These are phyloP conservation scores for Globisporangium cylindrosporum DNA, from an alignment of 352 stramenopile genomes.

Conservation along the genomic window DNA sequence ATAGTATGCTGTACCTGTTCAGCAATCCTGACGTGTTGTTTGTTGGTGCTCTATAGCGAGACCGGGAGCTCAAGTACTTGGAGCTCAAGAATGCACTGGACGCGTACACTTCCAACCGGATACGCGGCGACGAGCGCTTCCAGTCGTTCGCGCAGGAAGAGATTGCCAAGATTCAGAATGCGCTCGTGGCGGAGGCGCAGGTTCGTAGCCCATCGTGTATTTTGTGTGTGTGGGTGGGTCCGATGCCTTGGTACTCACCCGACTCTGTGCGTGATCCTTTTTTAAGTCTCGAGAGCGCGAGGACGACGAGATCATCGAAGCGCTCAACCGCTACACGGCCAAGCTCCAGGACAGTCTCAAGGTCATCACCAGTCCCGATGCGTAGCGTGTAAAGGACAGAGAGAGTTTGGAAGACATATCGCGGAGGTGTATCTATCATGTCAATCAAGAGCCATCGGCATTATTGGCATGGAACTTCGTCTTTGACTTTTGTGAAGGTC, in stretches of 20 bases:
- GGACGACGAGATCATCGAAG: constrained; percentile 93
- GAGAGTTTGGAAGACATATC: background rate
- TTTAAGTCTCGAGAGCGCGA: constrained; percentile 70
- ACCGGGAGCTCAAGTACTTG: constrained; percentile 67
- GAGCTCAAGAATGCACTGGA: constrained; percentile 72
- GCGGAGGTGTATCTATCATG: no score
- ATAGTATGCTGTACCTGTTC: background rate
- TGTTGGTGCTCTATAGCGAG: constrained; percentile 12
- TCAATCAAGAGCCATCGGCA: no score
- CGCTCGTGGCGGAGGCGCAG: constrained; percentile 66
- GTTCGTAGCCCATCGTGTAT: constrained; percentile 18
- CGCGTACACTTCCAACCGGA: constrained; percentile 62
- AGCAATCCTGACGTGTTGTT: background rate
- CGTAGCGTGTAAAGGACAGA: constrained; percentile 19
- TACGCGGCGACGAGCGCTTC: constrained; percentile 77
- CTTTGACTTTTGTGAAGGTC: background rate
- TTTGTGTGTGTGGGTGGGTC: background rate
- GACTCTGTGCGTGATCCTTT: background rate
- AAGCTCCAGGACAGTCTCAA: constrained; percentile 93
- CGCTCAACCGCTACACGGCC: constrained; percentile 91
- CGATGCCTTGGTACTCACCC: background rate
- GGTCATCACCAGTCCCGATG: constrained; percentile 86
- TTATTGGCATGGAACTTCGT: no score
- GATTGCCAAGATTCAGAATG: constrained; percentile 77
- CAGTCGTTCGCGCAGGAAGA: constrained; percentile 67